phyloP scores from a whole-genome alignment of 2,329 filamentous ascomycete genomes.

The Stromatinia cepivora region DNA sequence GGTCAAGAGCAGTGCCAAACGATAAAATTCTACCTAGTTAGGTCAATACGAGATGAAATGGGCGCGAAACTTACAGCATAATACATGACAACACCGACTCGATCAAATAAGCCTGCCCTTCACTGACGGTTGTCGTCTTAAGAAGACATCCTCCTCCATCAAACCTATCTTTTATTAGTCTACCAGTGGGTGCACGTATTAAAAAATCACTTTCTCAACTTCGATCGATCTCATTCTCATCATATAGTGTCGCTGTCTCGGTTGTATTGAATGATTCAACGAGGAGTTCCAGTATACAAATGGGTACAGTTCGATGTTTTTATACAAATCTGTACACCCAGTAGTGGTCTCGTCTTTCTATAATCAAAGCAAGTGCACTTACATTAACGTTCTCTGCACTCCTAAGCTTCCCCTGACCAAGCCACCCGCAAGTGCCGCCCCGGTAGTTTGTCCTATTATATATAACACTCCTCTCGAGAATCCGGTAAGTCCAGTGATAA shows the following conservation, averaged over 20 bases:
- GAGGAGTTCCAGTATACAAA: too few species aligned
- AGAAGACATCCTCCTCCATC: constrained; percentile 41
- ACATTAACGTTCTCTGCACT: constrained; percentile 38
- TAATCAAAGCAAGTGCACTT: constrained; percentile 16
- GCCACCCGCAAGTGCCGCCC: constrained; percentile 46
- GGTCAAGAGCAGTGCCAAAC: constrained; percentile 56
- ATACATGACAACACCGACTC: constrained; percentile 52
- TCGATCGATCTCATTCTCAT: not conserved
- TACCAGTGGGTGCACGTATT: not conserved
- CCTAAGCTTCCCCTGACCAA: constrained; percentile 44
- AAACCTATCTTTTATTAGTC: constrained; percentile 30
- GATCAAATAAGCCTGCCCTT: constrained; percentile 49
- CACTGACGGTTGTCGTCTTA: constrained; percentile 33
- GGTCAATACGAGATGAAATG: not conserved
- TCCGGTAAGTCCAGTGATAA: constrained; percentile 51
- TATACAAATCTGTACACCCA: too few species aligned
- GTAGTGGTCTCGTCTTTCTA: not conserved
- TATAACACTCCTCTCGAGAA: constrained; percentile 53
- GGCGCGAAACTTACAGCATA: constrained; percentile 41
- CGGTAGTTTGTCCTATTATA: constrained; percentile 49
- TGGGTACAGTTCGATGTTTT: too few species aligned
- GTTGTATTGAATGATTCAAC: too few species aligned
- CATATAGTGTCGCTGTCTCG: too few species aligned
- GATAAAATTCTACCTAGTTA: constrained; percentile 44
- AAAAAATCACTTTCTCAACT: not conserved